Base-by-base conservation (phyloP, 2,329 filamentous ascomycete genomes). In the Thelonectria rubi region DNA sequence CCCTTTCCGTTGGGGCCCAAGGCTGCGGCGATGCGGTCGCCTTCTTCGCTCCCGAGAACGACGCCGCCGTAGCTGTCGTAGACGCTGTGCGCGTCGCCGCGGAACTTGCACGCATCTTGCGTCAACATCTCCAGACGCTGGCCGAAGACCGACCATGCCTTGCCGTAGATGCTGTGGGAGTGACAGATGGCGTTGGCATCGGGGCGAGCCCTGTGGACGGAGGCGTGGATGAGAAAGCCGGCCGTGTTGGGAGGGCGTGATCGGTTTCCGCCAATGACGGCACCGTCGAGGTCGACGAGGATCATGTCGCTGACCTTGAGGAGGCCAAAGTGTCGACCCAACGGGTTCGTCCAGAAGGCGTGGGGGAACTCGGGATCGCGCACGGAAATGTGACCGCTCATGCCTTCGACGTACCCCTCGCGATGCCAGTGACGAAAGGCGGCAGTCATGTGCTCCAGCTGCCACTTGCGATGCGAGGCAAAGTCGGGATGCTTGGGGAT, bases 181-280 rank as follows among this genome's bases (percentile, higher is more conserved):
- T 92, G 90, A 70, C 88, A 91, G 10, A 89, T 86, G 2, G 90
- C 88, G 66, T 87, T 81, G 15, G 88, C 85, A 69, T 91, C 84
- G 2, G 85, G 85, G 11, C 89, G 79, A 1, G 87, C 87, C 74
- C 86, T 87, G 76, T 90, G 85, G 15, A 91, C 80, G 3, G 66
- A 63, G 3, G 88, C 88, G 75, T 92, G 90, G 65, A 92, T 92
- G 56, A 89, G 74, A 69, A 91, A 91, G 0, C 88, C 89, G 0
- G 89, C 88, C 2, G 86, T 83, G 74, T 92, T 92, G 46, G 87
- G 85, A 0, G 88, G 86, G 20, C 83, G 78, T 1, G 76, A 78
- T 52, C 77, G 81, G 69, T 89, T 88, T 0, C 88, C 88, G 12
- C 87, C 87, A 6, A 90, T 81, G 8, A 88, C 82, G n/a, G 84